Evolutionary conservation across 1,139 yeast species (phyloP).

Genomic region (Geotrichum aggregatum): DNA sequence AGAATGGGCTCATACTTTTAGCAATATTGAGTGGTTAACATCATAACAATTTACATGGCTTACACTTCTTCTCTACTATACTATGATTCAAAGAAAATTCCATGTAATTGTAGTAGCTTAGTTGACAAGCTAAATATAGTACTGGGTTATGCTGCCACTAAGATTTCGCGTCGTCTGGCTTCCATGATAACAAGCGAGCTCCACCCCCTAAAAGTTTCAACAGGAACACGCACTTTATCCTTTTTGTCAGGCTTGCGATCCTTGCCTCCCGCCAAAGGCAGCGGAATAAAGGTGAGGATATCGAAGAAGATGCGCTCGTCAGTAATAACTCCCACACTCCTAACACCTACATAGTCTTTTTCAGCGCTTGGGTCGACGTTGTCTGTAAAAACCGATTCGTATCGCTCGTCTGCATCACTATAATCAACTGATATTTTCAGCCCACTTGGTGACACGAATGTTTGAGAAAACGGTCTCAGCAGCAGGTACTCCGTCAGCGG

Average conservation of each 20-base stretch:
- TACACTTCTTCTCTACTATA: no score
- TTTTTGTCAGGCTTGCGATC: not conserved
- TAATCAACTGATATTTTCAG: conserved; percentile 5
- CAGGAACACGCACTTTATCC: conserved; percentile 3
- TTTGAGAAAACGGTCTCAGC: conserved; percentile 6
- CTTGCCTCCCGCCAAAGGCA: conserved; percentile 21
- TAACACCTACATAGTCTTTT: conserved; percentile 5
- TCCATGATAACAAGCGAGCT: conserved; percentile 17
- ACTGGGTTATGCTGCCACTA: no score
- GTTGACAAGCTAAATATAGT: no score
- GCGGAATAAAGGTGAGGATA: conserved; percentile 14
- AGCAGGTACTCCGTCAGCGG: conserved; percentile 2
- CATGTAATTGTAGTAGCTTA: no score
- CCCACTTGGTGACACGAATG: conserved; percentile 1
- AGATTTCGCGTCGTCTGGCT: conserved; percentile 1
- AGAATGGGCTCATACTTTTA: no score
- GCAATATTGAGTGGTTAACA: no score
- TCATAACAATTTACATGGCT: no score
- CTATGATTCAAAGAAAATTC: no score
- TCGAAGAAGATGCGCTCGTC: not conserved
- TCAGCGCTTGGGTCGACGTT: not conserved
- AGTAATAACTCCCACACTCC: conserved; percentile 7
- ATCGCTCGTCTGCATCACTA: not conserved
- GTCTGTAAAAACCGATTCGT: conserved; percentile 1
- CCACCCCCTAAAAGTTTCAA: conserved; percentile 16